phyloP scores from a whole-genome alignment of 225 moss, liverwort and hornwort genomes.

The Bryum argenteum region DNA sequence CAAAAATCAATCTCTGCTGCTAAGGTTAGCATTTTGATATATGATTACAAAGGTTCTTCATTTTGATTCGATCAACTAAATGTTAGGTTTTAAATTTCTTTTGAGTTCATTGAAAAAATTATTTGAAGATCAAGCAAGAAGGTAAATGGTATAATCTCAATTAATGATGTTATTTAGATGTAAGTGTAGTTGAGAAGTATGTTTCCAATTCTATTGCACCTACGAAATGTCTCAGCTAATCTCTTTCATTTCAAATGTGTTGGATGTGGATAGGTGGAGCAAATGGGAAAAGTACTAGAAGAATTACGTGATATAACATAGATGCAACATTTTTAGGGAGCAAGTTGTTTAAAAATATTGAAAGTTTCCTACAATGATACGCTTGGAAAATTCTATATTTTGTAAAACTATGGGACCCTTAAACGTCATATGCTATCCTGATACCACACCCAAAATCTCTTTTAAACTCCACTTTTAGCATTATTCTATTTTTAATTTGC shows the following conservation, averaged over 20 bases:
- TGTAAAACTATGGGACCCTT: no score
- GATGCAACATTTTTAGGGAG: background rate
- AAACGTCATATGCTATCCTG: no score
- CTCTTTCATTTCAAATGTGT: background rate
- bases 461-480: no score
- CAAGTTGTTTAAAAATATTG: fast-evolving
- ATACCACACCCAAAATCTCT: no score
- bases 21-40: conserved; percentile 11
- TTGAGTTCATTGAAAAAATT: no score
- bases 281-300: conserved; percentile 35
- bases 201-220: no score
- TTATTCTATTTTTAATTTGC: no score
- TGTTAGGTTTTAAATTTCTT: background rate
- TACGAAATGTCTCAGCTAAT: background rate
- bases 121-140: no score
- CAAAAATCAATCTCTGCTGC: conserved; percentile 54
- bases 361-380: background rate
- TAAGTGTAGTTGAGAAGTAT: no score
- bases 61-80: background rate
- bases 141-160: no score
- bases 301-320: conserved; percentile 42
- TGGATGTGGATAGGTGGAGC: conserved; percentile 35
- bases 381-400: no score
- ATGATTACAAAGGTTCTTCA: background rate
- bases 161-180: no score